Evolutionary conservation across 192 early-diverging fungal genomes (phyloP).

Genomic region (Backusella morwellensis): DNA sequence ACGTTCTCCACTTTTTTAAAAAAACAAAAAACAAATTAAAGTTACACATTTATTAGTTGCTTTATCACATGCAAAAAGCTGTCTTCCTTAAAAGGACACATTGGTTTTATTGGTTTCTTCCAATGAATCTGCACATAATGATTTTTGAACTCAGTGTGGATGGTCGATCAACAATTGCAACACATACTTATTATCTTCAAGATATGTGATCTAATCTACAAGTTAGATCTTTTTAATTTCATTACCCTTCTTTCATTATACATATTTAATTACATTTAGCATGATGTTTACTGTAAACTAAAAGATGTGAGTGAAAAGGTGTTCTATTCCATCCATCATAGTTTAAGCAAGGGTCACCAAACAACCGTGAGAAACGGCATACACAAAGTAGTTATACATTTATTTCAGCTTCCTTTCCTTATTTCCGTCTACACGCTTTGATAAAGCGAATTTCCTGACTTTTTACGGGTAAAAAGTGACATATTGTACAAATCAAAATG

Average conservation of each 20-base stretch:
- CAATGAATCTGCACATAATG: not conserved
- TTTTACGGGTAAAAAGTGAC: not conserved
- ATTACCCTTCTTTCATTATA: not conserved
- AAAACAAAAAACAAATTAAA: not conserved
- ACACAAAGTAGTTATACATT: not conserved
- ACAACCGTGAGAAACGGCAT: not conserved
- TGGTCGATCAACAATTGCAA: not conserved
- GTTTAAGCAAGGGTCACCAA: not conserved
- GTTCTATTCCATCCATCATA: not conserved
- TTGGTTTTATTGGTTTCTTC: not conserved
- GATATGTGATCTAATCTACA: not conserved
- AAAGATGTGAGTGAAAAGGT: not conserved
- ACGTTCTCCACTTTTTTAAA: slow-evolving; percentile 8
- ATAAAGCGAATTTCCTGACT: not conserved
- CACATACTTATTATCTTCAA: not conserved
- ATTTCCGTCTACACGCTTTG: not conserved
- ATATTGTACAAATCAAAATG: not conserved
- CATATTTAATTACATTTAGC: not conserved
- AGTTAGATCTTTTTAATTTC: not conserved
- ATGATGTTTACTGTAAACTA: not conserved
- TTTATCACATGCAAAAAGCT: slow-evolving; percentile 13
- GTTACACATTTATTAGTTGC: not conserved
- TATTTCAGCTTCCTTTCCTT: not conserved
- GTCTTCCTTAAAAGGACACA: slow-evolving; percentile 5
- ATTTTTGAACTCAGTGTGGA: not conserved